Evolutionary conservation across 2,329 filamentous ascomycete genomes (phyloP).

Genomic region (Monosporascus sp.): DNA sequence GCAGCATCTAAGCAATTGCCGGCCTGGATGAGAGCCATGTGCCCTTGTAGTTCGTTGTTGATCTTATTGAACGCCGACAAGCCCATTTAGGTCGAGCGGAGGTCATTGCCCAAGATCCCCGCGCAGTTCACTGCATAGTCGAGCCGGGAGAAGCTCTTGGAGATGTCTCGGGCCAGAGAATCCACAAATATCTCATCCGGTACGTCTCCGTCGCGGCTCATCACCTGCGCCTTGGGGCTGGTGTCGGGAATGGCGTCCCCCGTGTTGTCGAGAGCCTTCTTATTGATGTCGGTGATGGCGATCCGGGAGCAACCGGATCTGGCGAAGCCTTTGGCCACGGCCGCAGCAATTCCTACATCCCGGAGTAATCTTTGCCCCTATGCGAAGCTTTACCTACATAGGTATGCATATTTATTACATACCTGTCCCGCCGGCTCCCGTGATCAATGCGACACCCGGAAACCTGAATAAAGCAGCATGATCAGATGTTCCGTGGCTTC

Average conservation of each 20-base stretch:
- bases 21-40: constrained; percentile 43
- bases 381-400: not conserved
- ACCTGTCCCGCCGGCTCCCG: constrained; percentile 44
- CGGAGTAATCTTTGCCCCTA: not conserved
- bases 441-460: constrained; percentile 41
- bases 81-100: constrained; percentile 40
- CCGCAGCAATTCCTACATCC: constrained; percentile 47
- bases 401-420: constrained; percentile 1
- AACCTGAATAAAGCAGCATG: constrained; percentile 25
- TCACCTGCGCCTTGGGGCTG: constrained; percentile 29
- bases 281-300: constrained; percentile 49
- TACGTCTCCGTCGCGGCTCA: constrained; percentile 38
- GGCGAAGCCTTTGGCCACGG: constrained; percentile 46
- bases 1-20: constrained; percentile 39
- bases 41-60: constrained; percentile 48
- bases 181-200: constrained; percentile 40
- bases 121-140: constrained; percentile 55
- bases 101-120: constrained; percentile 40
- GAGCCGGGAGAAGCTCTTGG: constrained; percentile 36
- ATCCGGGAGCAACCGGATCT: constrained; percentile 44
- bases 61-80: constrained; percentile 46
- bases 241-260: constrained; percentile 26
- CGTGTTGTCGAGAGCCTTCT: constrained; percentile 32
- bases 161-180: constrained; percentile 28
- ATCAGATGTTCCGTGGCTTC: not conserved